Base-by-base conservation (phyloP, 2,329 filamentous ascomycete species). In the Colletotrichum limetticola region DNA sequence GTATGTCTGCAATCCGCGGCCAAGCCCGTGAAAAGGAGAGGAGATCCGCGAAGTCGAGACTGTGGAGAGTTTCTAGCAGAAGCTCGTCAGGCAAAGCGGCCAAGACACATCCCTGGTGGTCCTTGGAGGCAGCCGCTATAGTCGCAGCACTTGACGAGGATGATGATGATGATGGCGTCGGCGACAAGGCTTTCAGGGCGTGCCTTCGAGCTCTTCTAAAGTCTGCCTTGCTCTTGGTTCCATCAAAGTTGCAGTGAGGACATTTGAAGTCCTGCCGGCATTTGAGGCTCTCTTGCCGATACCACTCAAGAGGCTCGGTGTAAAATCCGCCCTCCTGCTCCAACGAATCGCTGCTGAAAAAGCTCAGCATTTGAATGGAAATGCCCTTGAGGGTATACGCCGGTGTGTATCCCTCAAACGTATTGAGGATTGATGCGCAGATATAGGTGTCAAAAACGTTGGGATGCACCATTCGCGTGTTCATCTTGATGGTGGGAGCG, bases 341-440 rank as follows among this genome's bases (percentile, higher is more conserved):
- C 3, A 88, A 64, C 2, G 68, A 80, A 1, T 86, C 83, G 74
- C 86, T 88, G 30, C 80, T 80, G 76, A 88, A 88, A 78, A 89
- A 87, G 75, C 86, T 87, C 3, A 88, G 78, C n/a, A 88, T 73
- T 77, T 88, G 86, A 28, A 88, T 88, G 19, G 85, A 82, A 26
- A 88, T 83, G 3, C 81, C 83, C 68, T 86, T 87, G 28, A 88
- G 79, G 0, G 86, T 88, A 71, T 88, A 88, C 0, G 86, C 86
- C 1, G 86, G 83, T 0, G 86, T 88, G 75, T 86, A 87, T 1
- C 80, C 85, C 22, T 85, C 81, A 2, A 37, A 66, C 0, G 76
- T 82, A 71, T 84, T 84, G 37, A 88, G 80, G 4, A 88, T 87
- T 0, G 81, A 83, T 1, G 85, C 85, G 74, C 86, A 89, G 35